A percentile compares a stretch with the other conserved stretches of the same genome.
These are phyloP conservation scores for Trichophyton benhamiae DNA, from an alignment of 2,329 filamentous ascomycete species.

Conservation along the genomic window DNA sequence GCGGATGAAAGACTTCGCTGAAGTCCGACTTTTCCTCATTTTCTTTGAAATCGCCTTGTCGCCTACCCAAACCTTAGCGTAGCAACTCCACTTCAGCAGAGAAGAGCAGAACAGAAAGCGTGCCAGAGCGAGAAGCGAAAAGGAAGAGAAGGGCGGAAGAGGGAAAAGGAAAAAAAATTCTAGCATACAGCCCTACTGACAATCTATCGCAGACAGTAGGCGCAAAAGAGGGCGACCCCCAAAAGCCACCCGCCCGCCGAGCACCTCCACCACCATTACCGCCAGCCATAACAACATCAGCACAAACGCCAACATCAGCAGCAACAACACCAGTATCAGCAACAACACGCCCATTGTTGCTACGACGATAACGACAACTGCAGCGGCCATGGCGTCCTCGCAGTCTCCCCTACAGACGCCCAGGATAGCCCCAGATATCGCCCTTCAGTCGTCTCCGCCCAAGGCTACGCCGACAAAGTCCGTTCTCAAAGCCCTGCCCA, in stretches of 20 bases:
- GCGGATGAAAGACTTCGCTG: no score
- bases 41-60: background rate
- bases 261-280: constrained; percentile 16
- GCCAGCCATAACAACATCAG: background rate
- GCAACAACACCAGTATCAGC: background rate
- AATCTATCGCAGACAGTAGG: constrained; percentile 23
- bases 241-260: constrained; percentile 33
- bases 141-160: background rate
- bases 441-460: constrained; percentile 47
- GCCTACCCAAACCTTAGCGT: constrained; percentile 2
- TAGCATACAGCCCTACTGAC: background rate
- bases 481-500: constrained; percentile 85
- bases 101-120: background rate
- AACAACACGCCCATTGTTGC: background rate
- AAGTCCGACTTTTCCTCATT: no score
- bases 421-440: constrained; percentile 18
- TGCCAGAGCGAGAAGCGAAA: no score
- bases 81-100: background rate
- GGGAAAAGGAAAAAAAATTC: background rate
- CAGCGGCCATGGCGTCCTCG: background rate
- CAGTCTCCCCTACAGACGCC: constrained; percentile 26
- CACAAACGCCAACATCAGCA: background rate
- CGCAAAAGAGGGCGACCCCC: constrained; percentile 40
- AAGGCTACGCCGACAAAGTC: constrained; percentile 69
- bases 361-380: background rate